These are phyloP conservation scores for Tricholoma bakamatsutake DNA, from an alignment of 768 basidiomycete genomes.

Conservation along the genomic window DNA sequence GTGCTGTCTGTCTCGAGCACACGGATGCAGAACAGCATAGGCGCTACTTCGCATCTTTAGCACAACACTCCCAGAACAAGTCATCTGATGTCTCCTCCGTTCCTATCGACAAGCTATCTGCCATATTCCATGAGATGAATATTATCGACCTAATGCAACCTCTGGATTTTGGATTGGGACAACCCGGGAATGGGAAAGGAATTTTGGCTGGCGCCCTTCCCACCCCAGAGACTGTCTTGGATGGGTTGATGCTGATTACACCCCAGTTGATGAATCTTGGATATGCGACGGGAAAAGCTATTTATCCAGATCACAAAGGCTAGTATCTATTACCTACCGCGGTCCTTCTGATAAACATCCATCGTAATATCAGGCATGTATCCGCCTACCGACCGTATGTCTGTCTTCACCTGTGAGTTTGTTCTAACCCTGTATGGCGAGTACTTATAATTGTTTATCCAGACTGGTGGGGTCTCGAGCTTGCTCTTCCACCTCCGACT, in stretches of 20 bases:
- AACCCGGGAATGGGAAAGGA: slow-evolving; percentile 63
- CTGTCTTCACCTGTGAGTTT: slow-evolving; percentile 68
- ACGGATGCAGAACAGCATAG: slow-evolving; percentile 58
- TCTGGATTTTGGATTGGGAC: slow-evolving; percentile 67
- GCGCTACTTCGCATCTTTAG: slow-evolving; percentile 51
- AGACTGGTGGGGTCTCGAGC: slow-evolving; percentile 93
- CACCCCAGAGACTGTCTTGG: slow-evolving; percentile 63
- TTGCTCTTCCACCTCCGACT: slow-evolving; percentile 69
- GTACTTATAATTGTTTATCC: slow-evolving; percentile 1
- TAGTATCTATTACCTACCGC: slow-evolving; percentile 2
- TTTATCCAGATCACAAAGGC: slow-evolving; percentile 66
- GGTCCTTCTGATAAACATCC: slow-evolving; percentile 1
- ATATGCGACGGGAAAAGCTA: slow-evolving; percentile 62
- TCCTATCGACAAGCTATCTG: slow-evolving; percentile 43
- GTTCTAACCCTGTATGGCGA: neutral
- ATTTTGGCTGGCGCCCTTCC: slow-evolving; percentile 72
- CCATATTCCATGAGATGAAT: slow-evolving; percentile 53
- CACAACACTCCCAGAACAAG: slow-evolving; percentile 6
- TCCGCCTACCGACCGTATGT: slow-evolving; percentile 74
- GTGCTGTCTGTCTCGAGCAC: slow-evolving; percentile 67
- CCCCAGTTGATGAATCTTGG: slow-evolving; percentile 75
- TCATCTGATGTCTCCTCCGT: slow-evolving; percentile 35
- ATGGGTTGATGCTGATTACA: slow-evolving; percentile 65
- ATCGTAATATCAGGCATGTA: slow-evolving; percentile 39
- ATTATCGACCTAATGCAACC: slow-evolving; percentile 53